Evolutionary conservation across 2,329 filamentous ascomycete species (phyloP).

Genomic region (Exophiala mesophila): DNA sequence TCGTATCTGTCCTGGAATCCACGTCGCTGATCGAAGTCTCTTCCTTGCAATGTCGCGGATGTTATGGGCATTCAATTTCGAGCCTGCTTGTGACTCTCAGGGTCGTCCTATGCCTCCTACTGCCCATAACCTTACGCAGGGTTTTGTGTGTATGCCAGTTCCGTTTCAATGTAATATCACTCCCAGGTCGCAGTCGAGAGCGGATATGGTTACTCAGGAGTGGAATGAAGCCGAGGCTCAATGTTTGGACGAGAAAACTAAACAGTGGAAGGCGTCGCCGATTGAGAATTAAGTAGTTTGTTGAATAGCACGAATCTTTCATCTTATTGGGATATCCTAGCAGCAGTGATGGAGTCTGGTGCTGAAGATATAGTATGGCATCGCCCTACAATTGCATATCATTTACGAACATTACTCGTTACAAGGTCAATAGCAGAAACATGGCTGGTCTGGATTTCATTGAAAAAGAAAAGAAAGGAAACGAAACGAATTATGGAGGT

Average conservation of each 20-base stretch:
- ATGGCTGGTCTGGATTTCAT: too few relatives aligned
- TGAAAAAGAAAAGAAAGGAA: too few relatives aligned
- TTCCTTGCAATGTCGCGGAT: slow-evolving; percentile 28
- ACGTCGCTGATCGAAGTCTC: slow-evolving; percentile 31
- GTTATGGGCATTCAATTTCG: slow-evolving; percentile 31
- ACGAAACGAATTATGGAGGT: too few relatives aligned
- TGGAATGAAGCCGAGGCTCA: slow-evolving; percentile 6
- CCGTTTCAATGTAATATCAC: slow-evolving; percentile 5
- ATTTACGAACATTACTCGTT: too few relatives aligned
- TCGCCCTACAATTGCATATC: too few relatives aligned
- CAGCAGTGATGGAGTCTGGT: background rate
- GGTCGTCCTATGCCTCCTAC: slow-evolving; percentile 17
- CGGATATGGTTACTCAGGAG: slow-evolving; percentile 2
- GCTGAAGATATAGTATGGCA: too few relatives aligned
- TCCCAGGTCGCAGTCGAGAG: slow-evolving; percentile 5
- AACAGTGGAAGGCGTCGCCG: slow-evolving; percentile 31
- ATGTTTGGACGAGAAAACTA: slow-evolving; percentile 26
- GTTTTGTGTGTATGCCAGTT: slow-evolving; percentile 1
- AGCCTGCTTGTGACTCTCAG: slow-evolving; percentile 11
- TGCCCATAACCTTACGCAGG: slow-evolving; percentile 6
- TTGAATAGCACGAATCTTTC: too few relatives aligned
- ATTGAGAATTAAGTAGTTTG: too few relatives aligned
- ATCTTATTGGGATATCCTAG: too few relatives aligned
- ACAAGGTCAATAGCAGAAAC: too few relatives aligned
- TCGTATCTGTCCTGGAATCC: slow-evolving; percentile 32